Evolutionary conservation across 495 filamentous ascomycete species (phyloP), one percentile per base, ranked within the genome.

Genomic region (Beverwykella pulmonaria): DNA sequence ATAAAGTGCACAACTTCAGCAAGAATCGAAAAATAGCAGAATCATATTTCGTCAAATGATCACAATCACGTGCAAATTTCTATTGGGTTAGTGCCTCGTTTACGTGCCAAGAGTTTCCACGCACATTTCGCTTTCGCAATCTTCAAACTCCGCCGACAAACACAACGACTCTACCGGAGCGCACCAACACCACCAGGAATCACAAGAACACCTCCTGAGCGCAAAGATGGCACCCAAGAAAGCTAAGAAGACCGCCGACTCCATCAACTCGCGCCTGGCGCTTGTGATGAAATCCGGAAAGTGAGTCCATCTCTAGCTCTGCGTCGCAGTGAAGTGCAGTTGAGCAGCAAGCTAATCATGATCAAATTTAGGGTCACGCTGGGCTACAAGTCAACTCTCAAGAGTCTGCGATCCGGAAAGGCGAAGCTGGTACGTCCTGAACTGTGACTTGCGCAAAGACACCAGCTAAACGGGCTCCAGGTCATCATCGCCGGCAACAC

Each of bases 211-310:
- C 15, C 59, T 71, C 67, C 68, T 68, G 59, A 48, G 80, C 81
- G 81, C 78, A 83, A 80, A 78, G 80, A 93, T 93, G 93, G 91
- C 92, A 78, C 90, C 90, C 77, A 96, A 97, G 88, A 96, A 94
- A 85, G 82, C 81, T 79, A 94, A 93, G 88, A 94, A 93, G 82
- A 87, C 90, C 75, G 87, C 90, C 75, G 92, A 97, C 85, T 89
- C 83, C 84, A 91, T 93, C 84, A 91, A 70, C 68, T 87, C 88
- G 78, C 89, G 90, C 79, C 83, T 94, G 70, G 91, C 90, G 75
- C 87, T 97, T 79, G 93, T 97, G 65, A 94, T 97, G 90, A 97
- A 96, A 86, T 90, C 87, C 64, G 93, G 92, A 73, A 96, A 96
- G 82, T 71, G 29, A 61, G 53, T 20, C 9, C 53, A 8, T 34